A percentile compares a stretch with the other conserved stretches of the same genome.
phyloP scores from a whole-genome alignment of 2,329 filamentous ascomycete species.

The Phialophora verrucosa region DNA sequence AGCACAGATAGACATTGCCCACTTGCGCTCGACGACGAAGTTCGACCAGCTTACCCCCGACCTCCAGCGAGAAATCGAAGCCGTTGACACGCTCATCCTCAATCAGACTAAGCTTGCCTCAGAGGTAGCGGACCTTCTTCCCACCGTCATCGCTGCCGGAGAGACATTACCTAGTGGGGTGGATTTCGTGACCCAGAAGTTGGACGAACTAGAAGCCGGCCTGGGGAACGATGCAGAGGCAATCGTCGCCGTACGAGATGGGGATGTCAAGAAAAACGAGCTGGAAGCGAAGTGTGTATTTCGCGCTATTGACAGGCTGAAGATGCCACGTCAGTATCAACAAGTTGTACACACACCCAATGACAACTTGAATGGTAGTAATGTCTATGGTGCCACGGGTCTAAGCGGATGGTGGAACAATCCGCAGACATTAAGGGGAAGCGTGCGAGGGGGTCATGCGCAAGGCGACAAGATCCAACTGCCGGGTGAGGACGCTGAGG shows the following conservation, averaged over 20 bases:
- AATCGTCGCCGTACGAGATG: conserved; percentile 62
- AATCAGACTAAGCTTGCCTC: conserved; percentile 75
- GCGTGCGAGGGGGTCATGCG: conserved; percentile 44
- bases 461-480: conserved; percentile 53
- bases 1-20: conserved; percentile 77
- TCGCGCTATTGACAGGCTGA: conserved; percentile 75
- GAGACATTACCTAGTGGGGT: conserved; percentile 70
- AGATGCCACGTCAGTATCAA: conserved; percentile 69
- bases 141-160: conserved; percentile 67
- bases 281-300: conserved; percentile 74
- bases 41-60: conserved; percentile 88
- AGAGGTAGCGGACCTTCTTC: conserved; percentile 74
- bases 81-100: conserved; percentile 79
- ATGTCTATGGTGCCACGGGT: conserved; percentile 34
- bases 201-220: conserved; percentile 67
- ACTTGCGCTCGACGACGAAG: conserved; percentile 83
- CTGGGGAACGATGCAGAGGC: conserved; percentile 67
- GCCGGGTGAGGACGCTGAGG: conserved; percentile 52
- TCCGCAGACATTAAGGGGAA: conserved; percentile 39
- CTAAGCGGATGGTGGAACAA: conserved; percentile 43
- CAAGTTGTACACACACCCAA: conserved; percentile 53
- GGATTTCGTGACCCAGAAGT: conserved; percentile 65
- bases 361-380: conserved; percentile 32
- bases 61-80: conserved; percentile 76
- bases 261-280: conserved; percentile 66